These are phyloP conservation scores for Rhynchospora breviuscula DNA, from an alignment of 176 grass and related monocot species.

Conservation along the genomic window DNA sequence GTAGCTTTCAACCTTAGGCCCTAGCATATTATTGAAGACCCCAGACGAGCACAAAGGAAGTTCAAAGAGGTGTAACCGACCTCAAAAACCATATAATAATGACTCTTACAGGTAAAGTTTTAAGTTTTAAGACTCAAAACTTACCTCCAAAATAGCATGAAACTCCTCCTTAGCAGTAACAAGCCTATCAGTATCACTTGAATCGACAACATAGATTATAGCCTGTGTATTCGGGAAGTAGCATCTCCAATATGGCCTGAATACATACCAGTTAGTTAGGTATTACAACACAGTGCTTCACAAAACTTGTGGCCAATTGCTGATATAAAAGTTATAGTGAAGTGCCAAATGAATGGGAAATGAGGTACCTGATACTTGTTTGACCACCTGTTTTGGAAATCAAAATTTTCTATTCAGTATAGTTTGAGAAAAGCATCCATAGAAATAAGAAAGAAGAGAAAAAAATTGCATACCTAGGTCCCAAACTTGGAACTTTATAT, in stretches of 20 bases:
- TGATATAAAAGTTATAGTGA: neutral
- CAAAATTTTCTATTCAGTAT: conserved; percentile 33
- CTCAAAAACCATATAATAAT: neutral
- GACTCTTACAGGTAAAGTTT: neutral
- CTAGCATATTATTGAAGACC: neutral
- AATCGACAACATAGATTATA: conserved; percentile 99
- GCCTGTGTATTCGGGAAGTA: conserved; percentile 99
- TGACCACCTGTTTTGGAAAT: conserved; percentile 80
- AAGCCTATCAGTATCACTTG: conserved; percentile 96
- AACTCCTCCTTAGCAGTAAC: conserved; percentile 97
- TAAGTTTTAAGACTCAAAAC: neutral
- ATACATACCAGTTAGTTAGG: conserved; percentile 4
- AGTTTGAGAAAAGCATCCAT: neutral
- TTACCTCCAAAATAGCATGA: conserved; percentile 96
- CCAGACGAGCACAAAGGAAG: neutral
- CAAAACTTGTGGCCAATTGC: neutral
- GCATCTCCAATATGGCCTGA: conserved; percentile 95
- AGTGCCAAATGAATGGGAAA: neutral
- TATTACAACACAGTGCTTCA: neutral
- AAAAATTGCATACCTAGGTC: conserved; percentile 64
- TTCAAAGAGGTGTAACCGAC: neutral
- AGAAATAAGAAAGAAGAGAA: conserved; percentile 8
- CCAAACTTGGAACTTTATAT: conserved; percentile 98
- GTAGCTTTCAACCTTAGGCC: neutral
- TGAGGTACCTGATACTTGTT: conserved; percentile 95